phyloP scores from a whole-genome alignment of 129 eudicot genomes.

The Centaurea solstitialis region DNA sequence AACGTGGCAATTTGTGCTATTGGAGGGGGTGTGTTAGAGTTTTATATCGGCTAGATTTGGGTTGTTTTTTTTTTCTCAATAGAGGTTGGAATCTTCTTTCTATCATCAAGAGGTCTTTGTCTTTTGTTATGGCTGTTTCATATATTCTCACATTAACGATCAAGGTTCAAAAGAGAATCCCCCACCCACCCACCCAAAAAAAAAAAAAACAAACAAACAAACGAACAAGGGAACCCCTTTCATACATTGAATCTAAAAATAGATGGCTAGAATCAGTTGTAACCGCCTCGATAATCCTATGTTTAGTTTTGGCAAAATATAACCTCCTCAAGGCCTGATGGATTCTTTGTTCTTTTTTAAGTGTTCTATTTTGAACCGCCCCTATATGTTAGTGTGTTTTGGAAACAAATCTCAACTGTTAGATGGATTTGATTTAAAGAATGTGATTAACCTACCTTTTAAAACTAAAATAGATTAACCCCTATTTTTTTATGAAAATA shows the following conservation, averaged over 20 bases:
- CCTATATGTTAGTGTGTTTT: not conserved
- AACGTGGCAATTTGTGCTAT: not conserved
- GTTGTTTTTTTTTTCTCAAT: too few relatives aligned
- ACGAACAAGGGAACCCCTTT: not conserved
- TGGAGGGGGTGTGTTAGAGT: not conserved
- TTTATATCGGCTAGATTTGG: not conserved
- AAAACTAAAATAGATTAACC: not conserved
- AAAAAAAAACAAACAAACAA: too few relatives aligned
- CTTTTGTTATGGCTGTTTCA: not conserved
- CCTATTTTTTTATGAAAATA: too few relatives aligned
- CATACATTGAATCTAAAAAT: not conserved
- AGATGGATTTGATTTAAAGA: too few relatives aligned
- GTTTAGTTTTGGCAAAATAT: not conserved
- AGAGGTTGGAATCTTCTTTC: too few relatives aligned
- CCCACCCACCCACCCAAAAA: not conserved
- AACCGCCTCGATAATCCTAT: not conserved
- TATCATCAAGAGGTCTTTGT: not conserved
- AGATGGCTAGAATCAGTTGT: not conserved
- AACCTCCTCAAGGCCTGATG: not conserved
- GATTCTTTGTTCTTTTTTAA: not conserved
- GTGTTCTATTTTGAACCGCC: not conserved
- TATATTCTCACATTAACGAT: not conserved
- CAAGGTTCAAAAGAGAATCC: not conserved
- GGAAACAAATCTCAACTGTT: not conserved
- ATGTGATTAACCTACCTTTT: too few relatives aligned